These are phyloP conservation scores for Dendrobium catenatum DNA, from an alignment of 106 monocot genomes.

Conservation along the genomic window DNA sequence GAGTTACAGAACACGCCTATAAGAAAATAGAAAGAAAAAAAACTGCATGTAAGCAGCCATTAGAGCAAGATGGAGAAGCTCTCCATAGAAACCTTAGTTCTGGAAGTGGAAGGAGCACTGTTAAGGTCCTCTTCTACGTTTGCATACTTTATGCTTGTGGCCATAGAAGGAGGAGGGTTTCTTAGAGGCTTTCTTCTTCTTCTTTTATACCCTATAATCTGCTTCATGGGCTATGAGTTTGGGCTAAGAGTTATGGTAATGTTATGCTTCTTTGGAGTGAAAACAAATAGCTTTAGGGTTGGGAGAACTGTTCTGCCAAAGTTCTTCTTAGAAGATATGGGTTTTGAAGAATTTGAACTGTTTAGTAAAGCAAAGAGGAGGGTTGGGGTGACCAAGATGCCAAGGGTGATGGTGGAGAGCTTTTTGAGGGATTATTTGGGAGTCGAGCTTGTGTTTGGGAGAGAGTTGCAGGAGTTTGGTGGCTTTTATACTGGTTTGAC, in stretches of 20 bases:
- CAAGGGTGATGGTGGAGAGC: constrained; percentile 58
- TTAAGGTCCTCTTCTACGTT: constrained; percentile 43
- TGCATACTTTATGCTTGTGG: constrained; percentile 87
- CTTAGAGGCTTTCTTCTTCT: constrained; percentile 57
- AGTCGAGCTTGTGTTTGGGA: constrained; percentile 53
- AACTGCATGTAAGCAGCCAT: neutral
- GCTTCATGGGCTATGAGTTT: constrained; percentile 18
- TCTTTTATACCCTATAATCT: constrained; percentile 40
- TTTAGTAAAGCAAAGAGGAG: constrained; percentile 11
- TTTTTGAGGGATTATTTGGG: constrained; percentile 52
- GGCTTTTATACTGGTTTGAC: constrained; percentile 44
- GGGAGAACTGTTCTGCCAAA: constrained; percentile 63
- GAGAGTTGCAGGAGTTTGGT: constrained; percentile 46
- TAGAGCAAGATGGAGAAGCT: constrained; percentile 4
- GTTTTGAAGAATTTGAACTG: constrained; percentile 40
- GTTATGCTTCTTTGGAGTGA: constrained; percentile 52
- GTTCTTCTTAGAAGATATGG: constrained; percentile 49
- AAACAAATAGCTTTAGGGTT: constrained; percentile 22
- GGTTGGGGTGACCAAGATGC: constrained; percentile 52
- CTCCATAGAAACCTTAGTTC: constrained; percentile 22
- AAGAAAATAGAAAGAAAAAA: neutral
- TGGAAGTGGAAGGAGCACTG: constrained; percentile 55
- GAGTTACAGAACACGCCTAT: neutral
- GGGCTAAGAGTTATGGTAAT: constrained; percentile 38
- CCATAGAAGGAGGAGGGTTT: constrained; percentile 58